Conservation (phyloP, 2,329 filamentous ascomycete genomes). For the Blumeriella jaapii region DNA sequence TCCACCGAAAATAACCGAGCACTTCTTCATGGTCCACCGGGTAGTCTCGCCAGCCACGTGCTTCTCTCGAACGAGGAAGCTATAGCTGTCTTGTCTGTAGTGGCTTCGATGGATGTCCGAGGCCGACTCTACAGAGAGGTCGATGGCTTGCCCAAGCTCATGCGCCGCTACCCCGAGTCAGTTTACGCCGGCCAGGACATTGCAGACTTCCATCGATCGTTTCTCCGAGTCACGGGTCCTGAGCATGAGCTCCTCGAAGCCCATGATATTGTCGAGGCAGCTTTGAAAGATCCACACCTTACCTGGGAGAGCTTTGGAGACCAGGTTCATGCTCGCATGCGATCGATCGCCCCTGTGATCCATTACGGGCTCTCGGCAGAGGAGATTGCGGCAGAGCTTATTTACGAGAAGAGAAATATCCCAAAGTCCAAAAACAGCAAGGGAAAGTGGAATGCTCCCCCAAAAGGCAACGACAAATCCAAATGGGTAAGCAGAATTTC, state of each 20-base stretch:
- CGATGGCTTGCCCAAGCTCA: background rate
- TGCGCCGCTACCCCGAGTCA: background rate
- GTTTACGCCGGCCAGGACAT: slow-evolving; percentile 1
- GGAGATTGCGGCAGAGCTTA: too few relatives aligned
- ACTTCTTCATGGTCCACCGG: too few relatives aligned
- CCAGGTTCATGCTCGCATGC: background rate
- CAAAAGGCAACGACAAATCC: too few relatives aligned
- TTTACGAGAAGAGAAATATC: too few relatives aligned
- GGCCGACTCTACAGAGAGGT: background rate
- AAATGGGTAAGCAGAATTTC: too few relatives aligned
- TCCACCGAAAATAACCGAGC: too few relatives aligned
- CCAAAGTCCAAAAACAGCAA: too few relatives aligned
- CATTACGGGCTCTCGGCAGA: too few relatives aligned
- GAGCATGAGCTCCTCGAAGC: background rate
- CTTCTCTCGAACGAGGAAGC: too few relatives aligned
- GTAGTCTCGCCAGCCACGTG: too few relatives aligned
- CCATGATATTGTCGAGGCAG: background rate
- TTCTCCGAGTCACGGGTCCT: background rate
- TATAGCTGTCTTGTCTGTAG: slow-evolving; percentile 2
- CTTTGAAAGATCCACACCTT: background rate
- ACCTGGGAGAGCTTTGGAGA: background rate
- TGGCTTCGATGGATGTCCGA: background rate
- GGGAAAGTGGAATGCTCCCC: too few relatives aligned
- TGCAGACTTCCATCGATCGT: background rate
- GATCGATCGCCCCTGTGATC: background rate